Conservation (phyloP, 805 yeast species). For the Sugiyamaella boreocaroliniensis region DNA sequence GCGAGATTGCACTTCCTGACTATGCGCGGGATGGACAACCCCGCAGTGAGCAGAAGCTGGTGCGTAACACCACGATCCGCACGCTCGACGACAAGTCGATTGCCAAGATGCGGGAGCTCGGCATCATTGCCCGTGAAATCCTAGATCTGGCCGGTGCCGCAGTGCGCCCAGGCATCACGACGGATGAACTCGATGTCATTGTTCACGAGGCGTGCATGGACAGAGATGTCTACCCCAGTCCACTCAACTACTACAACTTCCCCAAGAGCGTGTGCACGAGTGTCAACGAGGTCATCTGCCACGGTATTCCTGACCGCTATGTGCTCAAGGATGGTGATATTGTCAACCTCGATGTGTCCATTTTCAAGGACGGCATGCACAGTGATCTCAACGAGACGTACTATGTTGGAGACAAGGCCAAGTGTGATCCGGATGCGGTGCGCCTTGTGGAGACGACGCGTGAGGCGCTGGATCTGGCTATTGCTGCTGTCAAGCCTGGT, state of each 20-base stretch:
- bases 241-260: constrained; percentile 86
- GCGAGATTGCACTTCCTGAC: constrained; percentile 67
- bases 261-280: constrained; percentile 92
- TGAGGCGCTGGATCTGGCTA: constrained; percentile 79
- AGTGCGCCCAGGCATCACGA: constrained; percentile 80
- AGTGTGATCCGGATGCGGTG: constrained; percentile 70
- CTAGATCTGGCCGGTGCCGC: constrained; percentile 82
- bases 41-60: constrained; percentile 63
- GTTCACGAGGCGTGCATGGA: constrained; percentile 85
- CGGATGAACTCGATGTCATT: constrained; percentile 82
- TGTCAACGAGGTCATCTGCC: constrained; percentile 91
- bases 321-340: constrained; percentile 90
- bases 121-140: constrained; percentile 75
- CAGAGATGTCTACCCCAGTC: constrained; percentile 89
- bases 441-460: constrained; percentile 88
- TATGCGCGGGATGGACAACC: constrained; percentile 81
- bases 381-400: constrained; percentile 95
- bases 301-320: constrained; percentile 92
- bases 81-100: constrained; percentile 62
- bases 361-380: constrained; percentile 83
- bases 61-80: constrained; percentile 59
- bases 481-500: constrained; percentile 85
- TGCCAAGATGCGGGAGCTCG: constrained; percentile 68
- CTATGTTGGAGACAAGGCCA: constrained; percentile 88
- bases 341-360: constrained; percentile 79